Base-by-base conservation (phyloP, 163 green algal species). In the Chlorella variabilis region DNA sequence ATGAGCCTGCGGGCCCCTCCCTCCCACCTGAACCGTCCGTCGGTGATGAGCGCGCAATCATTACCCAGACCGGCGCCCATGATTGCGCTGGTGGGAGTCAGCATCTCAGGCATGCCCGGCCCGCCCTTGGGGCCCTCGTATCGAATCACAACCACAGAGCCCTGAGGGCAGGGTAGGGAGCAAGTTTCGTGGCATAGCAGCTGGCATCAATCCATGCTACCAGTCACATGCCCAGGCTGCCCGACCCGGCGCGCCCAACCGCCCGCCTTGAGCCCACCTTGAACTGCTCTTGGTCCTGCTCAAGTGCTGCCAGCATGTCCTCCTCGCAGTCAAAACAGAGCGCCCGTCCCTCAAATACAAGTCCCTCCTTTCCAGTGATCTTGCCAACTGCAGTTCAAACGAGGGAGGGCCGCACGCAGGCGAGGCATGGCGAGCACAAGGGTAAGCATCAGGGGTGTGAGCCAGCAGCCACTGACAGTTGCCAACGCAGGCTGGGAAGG, bases 91-190 rank as follows among this genome's bases (percentile, higher is more conserved):
- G 97, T 99, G 71, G 97, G 97, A 2, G 93, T 99, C 36, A 99
- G 87, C 97, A 99, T 99, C 90, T 99, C 97, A 8, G 97, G 97
- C 96, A 99, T 99, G 78, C 97, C 97, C 27, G 97, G 97, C 15
- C 97, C 97, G 76, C 97, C 97, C 89, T 98, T 97, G 58, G 96
- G 96, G 17, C 96, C 96, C 89, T 98, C 95, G 75, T 98, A 98
- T 48, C 96, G 89, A 80, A 99, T 99, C n/a, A 99, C 91, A 3
- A 98, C 89, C 15, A 99, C 97, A 41, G 87, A 90, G 78, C 95
- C 96, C 84, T 93, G 84, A 21, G 65, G 65, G 65, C 20, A 21
- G 36, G 36, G 21, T 4, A 34, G 21, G 38, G 21, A 25, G 38
- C 29, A 11, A 1, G 61, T n/a, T n/a, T n/a, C n/a, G n/a, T n/a